Evolutionary conservation across 2,329 filamentous ascomycete genomes (phyloP), one percentile per base, ranked within the genome.

Genomic region (Amauroascus niger): DNA sequence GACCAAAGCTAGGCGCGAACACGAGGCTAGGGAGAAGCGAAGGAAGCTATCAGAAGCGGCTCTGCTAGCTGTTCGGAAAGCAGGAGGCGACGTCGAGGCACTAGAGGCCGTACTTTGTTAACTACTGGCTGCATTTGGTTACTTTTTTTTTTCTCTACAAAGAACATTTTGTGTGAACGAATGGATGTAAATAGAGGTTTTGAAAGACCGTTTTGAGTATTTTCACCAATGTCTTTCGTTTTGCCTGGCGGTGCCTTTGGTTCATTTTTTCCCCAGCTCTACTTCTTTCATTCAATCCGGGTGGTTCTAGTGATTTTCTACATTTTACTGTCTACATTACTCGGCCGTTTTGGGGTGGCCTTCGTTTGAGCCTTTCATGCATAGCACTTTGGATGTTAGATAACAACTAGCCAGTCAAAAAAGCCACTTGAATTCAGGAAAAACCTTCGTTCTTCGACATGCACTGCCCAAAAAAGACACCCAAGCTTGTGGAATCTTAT

Each of bases 1-100:
- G 79, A 97, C 93, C 7, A 96, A 96, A 67, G 88, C 88, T n/a
- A 75, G 89, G 53, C 75, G 93, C 49, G 91, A 97, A 69, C 86
- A 88, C 67, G 91, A 96, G 72, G 88, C 88, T 1, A 76, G 79
- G 51, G 91, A 96, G 64, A 83, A 84, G 69, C 76, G 87, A 62
- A 73, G 70, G 55, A 70, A 71, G 59, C 57, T 73, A 32, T 69
- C 68, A 48, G 70, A 72, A 55, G 70, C 69, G 53, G 70, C 70
- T 32, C 62, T 73, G 51, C 64, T 67, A 48, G 72, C 72, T 45
- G 71, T 75, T 43, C 66, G 67, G 52, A 71, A 65, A 55, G 72
- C 72, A 35, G 72, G 72, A 16, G 72, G 72, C 18, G 72, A 75
- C 56, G 70, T 74, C 45, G 69, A 73, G 56, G 70, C 69, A 48